phyloP scores from a whole-genome alignment of 1,284 basidiomycete species.

The Rhodotorula sp. region DNA sequence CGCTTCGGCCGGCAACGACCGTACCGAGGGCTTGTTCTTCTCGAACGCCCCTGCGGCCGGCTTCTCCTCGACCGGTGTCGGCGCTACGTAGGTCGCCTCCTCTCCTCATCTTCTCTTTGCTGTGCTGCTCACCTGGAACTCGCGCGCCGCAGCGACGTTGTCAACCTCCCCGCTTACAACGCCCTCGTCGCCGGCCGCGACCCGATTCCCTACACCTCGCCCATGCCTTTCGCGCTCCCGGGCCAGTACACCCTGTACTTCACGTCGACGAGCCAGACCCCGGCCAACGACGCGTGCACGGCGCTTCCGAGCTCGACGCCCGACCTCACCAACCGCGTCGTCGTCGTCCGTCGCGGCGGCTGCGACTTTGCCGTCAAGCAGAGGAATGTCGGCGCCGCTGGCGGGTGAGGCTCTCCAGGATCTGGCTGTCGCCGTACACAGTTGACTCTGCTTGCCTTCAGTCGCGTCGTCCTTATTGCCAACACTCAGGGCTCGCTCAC shows the following conservation, averaged over 20 bases:
- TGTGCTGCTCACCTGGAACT: fast-evolving
- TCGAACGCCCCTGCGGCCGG: constrained; percentile 29
- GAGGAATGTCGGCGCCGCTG: constrained; percentile 22
- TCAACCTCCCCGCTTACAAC: constrained; percentile 29
- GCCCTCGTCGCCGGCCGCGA: constrained; percentile 46
- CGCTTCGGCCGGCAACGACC: constrained; percentile 34
- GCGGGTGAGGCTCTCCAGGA: constrained; percentile 16
- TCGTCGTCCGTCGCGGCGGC: constrained; percentile 59
- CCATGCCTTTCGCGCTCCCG: constrained; percentile 35
- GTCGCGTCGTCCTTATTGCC: constrained; percentile 31
- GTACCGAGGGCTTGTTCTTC: constrained; percentile 38
- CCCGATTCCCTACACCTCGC: constrained; percentile 42
- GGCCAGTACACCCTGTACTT: constrained; percentile 47
- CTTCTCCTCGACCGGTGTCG: constrained; percentile 11
- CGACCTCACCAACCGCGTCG: constrained; percentile 57
- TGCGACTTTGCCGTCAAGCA: constrained; percentile 46
- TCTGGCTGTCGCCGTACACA: too few species aligned
- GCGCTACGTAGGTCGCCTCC: constrained; percentile 11
- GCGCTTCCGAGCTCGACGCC: constrained; percentile 60
- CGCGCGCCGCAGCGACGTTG: constrained; percentile 17
- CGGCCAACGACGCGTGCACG: constrained; percentile 60
- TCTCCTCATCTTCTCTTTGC: fast-evolving
- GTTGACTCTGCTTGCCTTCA: neutral
- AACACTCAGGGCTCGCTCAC: constrained; percentile 20
- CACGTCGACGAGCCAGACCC: constrained; percentile 45